These are phyloP conservation scores for Tricladium varicosporioides DNA, from an alignment of 2,329 filamentous ascomycete species.

Conservation along the genomic window DNA sequence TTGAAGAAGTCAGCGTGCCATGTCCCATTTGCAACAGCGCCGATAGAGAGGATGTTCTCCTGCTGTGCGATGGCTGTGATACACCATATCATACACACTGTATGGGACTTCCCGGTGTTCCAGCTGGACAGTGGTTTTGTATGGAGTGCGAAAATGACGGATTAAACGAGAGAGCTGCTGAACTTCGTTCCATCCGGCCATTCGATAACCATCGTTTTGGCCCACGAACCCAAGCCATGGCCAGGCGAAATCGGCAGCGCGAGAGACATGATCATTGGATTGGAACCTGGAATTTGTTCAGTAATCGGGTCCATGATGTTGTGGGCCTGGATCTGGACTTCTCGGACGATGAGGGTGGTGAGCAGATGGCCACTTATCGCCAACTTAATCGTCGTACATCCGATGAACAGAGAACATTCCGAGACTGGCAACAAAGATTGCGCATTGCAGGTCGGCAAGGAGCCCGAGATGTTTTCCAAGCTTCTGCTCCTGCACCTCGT, in stretches of 20 bases:
- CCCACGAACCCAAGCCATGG: slow-evolving; percentile 56
- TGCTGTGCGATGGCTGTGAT: slow-evolving; percentile 91
- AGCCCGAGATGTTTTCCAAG: slow-evolving; percentile 68
- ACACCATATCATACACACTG: slow-evolving; percentile 90
- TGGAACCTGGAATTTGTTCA: slow-evolving; percentile 72
- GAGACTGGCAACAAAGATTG: slow-evolving; percentile 80
- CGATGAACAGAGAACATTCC: slow-evolving; percentile 54
- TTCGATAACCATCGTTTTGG: slow-evolving; percentile 27
- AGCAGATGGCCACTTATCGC: slow-evolving; percentile 46
- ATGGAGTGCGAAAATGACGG: slow-evolving; percentile 66
- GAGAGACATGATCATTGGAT: slow-evolving; percentile 84
- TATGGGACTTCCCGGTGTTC: slow-evolving; percentile 75
- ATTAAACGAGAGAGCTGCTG: slow-evolving; percentile 39
- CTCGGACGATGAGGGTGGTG: slow-evolving; percentile 60
- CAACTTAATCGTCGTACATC: slow-evolving; percentile 49
- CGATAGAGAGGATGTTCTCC: slow-evolving; percentile 79
- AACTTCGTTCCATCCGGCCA: slow-evolving; percentile 30
- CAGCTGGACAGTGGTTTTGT: slow-evolving; percentile 84
- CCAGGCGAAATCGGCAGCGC: slow-evolving; percentile 54
- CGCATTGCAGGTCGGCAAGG: slow-evolving; percentile 79
- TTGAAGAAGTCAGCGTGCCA: slow-evolving; percentile 69
- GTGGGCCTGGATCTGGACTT: slow-evolving; percentile 79
- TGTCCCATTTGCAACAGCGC: slow-evolving; percentile 82
- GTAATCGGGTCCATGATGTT: slow-evolving; percentile 61
- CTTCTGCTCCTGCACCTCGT: slow-evolving; percentile 56